phyloP scores from a whole-genome alignment of 768 basidiomycete genomes.

The Vararia minispora region DNA sequence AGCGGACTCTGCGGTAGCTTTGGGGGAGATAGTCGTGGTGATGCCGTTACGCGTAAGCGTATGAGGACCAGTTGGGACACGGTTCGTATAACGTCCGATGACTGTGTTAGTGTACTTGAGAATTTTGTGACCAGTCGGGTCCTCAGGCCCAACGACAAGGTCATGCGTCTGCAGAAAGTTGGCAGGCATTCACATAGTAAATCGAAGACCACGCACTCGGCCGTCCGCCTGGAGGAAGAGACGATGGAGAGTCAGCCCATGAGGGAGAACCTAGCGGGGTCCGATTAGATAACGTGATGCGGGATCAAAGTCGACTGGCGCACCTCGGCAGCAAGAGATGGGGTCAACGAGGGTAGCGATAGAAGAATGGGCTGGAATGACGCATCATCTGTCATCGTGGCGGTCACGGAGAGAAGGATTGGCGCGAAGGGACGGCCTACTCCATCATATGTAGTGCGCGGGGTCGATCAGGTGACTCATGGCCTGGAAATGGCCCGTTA shows the following conservation, averaged over 20 bases:
- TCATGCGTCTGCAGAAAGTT: slow-evolving; percentile 48
- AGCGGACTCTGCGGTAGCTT: slow-evolving; percentile 15
- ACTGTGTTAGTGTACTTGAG: slow-evolving; percentile 67
- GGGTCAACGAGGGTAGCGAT: slow-evolving; percentile 42
- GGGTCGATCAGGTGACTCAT: too few species aligned
- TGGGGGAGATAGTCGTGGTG: slow-evolving; percentile 30
- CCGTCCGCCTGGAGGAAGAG: slow-evolving; percentile 57
- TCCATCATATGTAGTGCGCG: too few species aligned
- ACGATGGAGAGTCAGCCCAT: slow-evolving; percentile 59
- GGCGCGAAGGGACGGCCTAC: too few species aligned
- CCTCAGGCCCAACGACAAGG: slow-evolving; percentile 64
- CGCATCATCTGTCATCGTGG: too few species aligned
- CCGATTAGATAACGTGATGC: slow-evolving; percentile 7
- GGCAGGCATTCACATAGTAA: not conserved
- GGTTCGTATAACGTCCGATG: slow-evolving; percentile 64
- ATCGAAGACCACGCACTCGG: slow-evolving; percentile 33
- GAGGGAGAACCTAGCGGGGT: slow-evolving; percentile 42
- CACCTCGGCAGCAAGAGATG: slow-evolving; percentile 55
- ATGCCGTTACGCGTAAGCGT: slow-evolving; percentile 41
- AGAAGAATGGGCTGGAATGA: slow-evolving; percentile 40
- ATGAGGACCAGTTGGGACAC: slow-evolving; percentile 44
- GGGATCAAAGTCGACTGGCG: slow-evolving; percentile 6
- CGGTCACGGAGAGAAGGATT: too few species aligned
- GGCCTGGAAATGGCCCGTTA: too few species aligned
- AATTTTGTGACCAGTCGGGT: slow-evolving; percentile 40